Base-by-base conservation (phyloP, 108 stramenopile species). In the Conticribra weissflogii region DNA sequence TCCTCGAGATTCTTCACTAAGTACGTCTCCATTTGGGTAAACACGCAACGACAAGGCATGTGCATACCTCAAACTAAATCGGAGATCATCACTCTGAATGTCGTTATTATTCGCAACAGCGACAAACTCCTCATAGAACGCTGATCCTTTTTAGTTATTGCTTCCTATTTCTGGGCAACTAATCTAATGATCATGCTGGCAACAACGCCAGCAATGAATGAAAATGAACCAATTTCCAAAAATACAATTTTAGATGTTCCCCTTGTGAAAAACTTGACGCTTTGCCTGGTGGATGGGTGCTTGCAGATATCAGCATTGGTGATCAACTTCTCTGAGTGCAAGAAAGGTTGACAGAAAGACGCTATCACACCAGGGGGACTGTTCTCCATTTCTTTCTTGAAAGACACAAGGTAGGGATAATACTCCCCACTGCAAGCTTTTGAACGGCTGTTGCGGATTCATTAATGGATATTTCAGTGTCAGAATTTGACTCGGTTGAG, bases 261-360 rank as follows among this genome's bases (percentile, higher is more conserved):
- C 36, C 12, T 41, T 5, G 36, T 41, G 36, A 41, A 5, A 9
- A 9, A 9, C 12, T 5, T 41, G 36, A 5, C 36, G 36, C 36
- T 41, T 9, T 41, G 36, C 47, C 33, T 58, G 4, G 36, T 33
- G 7, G 32, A 30, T 58, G 46, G 56, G 7, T 56, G 4, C 17
- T 49, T 59, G 54, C 41, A 47, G 27, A 49, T 58, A 18, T 15
- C 54, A 30, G 57, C 36, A 50, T 58, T 69, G 30, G 36, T 59
- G 12, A 50, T 12, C 48, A 69, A 24, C 68, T 59, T 69, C 22
- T 69, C 58, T 50, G 3, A 69, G 27, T 50, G 68, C 68, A 57
- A 69, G 68, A 47, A 69, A 59, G 8, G 57, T 59, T 22, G 68
- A 69, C 29, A 69, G 30, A 17, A 69, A 28, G 7, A 69, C 47